These are phyloP conservation scores for Solanum pinnatisectum DNA, from an alignment of 257 asterid species.

Conservation along the genomic window DNA sequence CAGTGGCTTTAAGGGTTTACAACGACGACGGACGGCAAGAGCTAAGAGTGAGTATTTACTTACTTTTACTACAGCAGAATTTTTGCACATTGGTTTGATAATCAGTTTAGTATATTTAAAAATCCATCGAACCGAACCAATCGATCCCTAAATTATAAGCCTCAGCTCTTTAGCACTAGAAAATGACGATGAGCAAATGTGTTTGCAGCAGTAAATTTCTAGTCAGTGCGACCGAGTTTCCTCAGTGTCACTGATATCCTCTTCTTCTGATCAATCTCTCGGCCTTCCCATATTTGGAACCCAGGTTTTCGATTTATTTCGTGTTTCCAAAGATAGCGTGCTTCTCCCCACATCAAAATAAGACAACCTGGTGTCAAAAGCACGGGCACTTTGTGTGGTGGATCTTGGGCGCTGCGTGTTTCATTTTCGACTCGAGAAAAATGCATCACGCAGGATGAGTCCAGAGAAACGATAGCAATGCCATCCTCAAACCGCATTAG, in stretches of 20 bases:
- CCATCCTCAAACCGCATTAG: constrained; percentile 90
- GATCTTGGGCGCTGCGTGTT: background rate
- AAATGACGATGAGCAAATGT: background rate
- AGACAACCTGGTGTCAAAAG: constrained; percentile 67
- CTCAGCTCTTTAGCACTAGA: too few relatives aligned
- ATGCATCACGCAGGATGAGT: constrained; percentile 76
- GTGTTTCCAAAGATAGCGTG: constrained; percentile 79
- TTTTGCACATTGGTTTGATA: too few relatives aligned
- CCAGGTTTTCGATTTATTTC: constrained; percentile 80
- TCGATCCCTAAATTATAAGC: too few relatives aligned
- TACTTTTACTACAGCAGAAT: too few relatives aligned
- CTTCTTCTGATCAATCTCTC: constrained; percentile 52
- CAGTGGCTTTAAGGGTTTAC: too few relatives aligned
- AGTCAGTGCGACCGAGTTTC: constrained; percentile 33
- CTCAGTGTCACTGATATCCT: constrained; percentile 76
- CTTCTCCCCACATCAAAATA: constrained; percentile 81
- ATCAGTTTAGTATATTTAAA: too few relatives aligned
- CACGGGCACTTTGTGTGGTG: constrained; percentile 34
- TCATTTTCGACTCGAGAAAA: constrained; percentile 33
- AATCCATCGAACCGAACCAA: too few relatives aligned
- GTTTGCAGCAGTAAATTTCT: background rate
- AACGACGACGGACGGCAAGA: too few relatives aligned
- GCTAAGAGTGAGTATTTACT: too few relatives aligned
- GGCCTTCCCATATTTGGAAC: constrained; percentile 57
- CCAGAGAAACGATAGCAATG: constrained; percentile 70